Percentiles rank a stretch among this genome's conserved stretches.
Evolutionary conservation across 495 filamentous ascomycete species (phyloP).

Genomic region (Parachaetomium inaequale): DNA sequence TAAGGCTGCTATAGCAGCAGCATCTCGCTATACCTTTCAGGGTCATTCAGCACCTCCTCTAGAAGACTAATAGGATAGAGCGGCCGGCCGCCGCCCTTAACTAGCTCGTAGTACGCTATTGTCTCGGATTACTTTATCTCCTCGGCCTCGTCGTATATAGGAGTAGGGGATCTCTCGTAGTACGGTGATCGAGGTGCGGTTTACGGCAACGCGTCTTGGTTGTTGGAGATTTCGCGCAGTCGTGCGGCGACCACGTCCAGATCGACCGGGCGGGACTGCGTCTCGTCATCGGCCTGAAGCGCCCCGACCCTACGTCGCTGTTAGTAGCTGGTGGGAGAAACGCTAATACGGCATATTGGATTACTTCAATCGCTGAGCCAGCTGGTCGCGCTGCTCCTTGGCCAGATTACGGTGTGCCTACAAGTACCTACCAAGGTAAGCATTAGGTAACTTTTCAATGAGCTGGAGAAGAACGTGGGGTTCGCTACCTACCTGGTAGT

Average conservation of each 20-base stretch:
- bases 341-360: not conserved
- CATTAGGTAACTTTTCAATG: too few relatives aligned
- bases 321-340: not conserved
- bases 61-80: constrained; percentile 10
- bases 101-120: not conserved
- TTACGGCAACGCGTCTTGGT: not conserved
- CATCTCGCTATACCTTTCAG: not conserved
- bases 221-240: constrained; percentile 4
- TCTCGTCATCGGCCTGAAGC: constrained; percentile 2
- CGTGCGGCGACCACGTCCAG: constrained; percentile 4
- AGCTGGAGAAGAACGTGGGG: too few relatives aligned
- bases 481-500: too few relatives aligned
- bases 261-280: constrained; percentile 7
- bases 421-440: too few relatives aligned
- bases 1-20: constrained; percentile 13
- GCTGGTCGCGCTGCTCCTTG: constrained; percentile 7
- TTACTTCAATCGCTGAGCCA: constrained; percentile 9
- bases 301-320: constrained; percentile 1
- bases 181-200: not conserved
- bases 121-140: not conserved
- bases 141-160: not conserved
- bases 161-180: constrained; percentile 1
- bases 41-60: constrained; percentile 1
- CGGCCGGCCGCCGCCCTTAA: not conserved
- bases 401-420: too few relatives aligned